Evolutionary conservation across 768 basidiomycete species (phyloP), one percentile per base, ranked within the genome.

Genomic region (Kondoa malvinella): DNA sequence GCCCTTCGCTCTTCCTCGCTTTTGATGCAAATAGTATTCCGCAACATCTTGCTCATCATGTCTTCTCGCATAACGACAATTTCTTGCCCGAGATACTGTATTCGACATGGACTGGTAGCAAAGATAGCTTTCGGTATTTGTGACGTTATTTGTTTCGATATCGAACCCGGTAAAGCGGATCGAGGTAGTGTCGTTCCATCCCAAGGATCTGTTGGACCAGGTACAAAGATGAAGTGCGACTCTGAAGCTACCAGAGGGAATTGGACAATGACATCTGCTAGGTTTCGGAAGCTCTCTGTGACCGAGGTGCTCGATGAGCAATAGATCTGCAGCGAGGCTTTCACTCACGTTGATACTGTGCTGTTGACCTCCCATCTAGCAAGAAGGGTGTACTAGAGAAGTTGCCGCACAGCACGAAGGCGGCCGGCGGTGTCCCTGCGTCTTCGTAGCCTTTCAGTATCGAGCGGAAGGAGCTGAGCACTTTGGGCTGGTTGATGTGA

Each of bases 31-130:
- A 96, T 85, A 26, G 89, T 82, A 76, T 96, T 95, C 72, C 95
- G 80, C 70, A 97, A 78, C 89, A 97, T 92, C 72, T 86, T 82
- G 1, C 89, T 83, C 91, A 99, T 96, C 62, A 86, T 76, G 76
- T 97, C 91, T 73, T 97, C 90, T 56, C 95, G 81, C 74, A 88
- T 95, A 29, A 99, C 79, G 57, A 96, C 92, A 65, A 99, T 85
- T 78, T 99, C 95, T 76, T 96, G 92, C 31, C 88, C 84, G 75
- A 92, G 92, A 75, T 95, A 96, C 73, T 89, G 88, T 73, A 97
- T 83, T 25, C 95, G 84, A 77, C 91, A 94, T 1, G 95, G 95
- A 76, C 96, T 95, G 40, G 85, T 87, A 4, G 84, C 86, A 74
- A 97, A 87, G 72, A 87, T 84, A 0, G 85, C 82, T 74, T 87